These are phyloP conservation scores for Entomortierella chlamydospora DNA, from an alignment of 192 early-diverging fungal genomes.

Conservation along the genomic window DNA sequence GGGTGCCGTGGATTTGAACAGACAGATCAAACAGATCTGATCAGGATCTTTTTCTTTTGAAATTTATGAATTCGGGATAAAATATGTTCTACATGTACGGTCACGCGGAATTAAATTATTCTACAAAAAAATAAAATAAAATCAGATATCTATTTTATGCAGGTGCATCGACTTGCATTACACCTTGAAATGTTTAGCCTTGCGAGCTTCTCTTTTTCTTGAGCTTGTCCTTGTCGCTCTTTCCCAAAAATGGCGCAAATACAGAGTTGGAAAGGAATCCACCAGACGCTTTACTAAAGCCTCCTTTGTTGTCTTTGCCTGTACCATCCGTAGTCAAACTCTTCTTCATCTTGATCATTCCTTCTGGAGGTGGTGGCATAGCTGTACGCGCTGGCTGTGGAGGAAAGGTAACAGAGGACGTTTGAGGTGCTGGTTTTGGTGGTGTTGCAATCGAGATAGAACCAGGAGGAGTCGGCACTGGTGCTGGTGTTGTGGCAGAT, in stretches of 20 bases:
- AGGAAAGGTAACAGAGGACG: conserved; percentile 7
- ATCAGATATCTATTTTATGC: too few species aligned
- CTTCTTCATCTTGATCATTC: conserved; percentile 50
- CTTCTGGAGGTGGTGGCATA: conserved; percentile 39
- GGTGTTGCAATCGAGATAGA: background rate
- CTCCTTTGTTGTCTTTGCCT: conserved; percentile 2
- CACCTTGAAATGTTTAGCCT: background rate
- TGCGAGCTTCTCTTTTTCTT: background rate
- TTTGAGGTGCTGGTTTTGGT: background rate
- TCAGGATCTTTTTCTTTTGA: too few species aligned
- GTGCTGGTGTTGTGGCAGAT: background rate
- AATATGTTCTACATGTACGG: too few species aligned
- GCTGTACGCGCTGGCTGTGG: conserved; percentile 4
- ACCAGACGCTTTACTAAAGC: conserved; percentile 17
- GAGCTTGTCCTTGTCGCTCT: conserved; percentile 22
- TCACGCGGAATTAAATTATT: too few species aligned
- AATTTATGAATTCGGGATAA: too few species aligned
- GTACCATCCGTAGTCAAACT: conserved; percentile 48
- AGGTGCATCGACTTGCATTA: too few species aligned
- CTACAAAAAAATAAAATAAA: too few species aligned
- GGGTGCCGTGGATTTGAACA: too few species aligned
- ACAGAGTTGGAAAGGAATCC: conserved; percentile 28
- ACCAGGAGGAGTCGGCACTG: background rate
- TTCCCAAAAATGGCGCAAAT: conserved; percentile 25
- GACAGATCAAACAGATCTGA: too few species aligned